Evolutionary conservation across 306 rosid species (phyloP).

Genomic region (Cercis canadensis): DNA sequence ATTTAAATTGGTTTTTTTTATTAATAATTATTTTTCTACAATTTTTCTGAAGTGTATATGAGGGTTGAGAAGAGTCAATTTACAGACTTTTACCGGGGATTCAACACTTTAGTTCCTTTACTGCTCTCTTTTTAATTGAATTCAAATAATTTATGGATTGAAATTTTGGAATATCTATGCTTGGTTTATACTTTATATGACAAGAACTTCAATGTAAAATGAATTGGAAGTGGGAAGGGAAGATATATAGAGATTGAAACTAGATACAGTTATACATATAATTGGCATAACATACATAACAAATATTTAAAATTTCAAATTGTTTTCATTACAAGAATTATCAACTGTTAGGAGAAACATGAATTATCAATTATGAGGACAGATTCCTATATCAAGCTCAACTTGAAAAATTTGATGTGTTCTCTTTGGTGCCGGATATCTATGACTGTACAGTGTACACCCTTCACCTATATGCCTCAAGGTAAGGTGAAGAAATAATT

Average conservation of each 20-base stretch:
- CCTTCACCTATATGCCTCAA: constrained; percentile 4
- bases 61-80: no score
- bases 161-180: no score
- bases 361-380: constrained; percentile 1
- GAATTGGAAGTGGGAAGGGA: no score
- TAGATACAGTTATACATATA: not conserved
- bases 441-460: not conserved
- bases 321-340: constrained; percentile 34
- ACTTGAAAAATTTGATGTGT: not conserved
- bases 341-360: constrained; percentile 16
- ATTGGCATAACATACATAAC: not conserved
- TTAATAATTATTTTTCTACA: no score
- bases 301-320: constrained; percentile 5
- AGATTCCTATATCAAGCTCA: constrained; percentile 9
- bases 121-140: no score
- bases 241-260: constrained; percentile 10
- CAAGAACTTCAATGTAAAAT: no score
- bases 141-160: no score
- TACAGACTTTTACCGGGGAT: no score
- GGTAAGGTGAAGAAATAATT: constrained; percentile 32
- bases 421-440: constrained; percentile 21
- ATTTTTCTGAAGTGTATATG: no score
- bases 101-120: no score
- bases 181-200: no score
- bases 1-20: no score